phyloP scores from a whole-genome alignment of 2,329 filamentous ascomycete genomes.

The Neocatenulostroma microsporum region DNA sequence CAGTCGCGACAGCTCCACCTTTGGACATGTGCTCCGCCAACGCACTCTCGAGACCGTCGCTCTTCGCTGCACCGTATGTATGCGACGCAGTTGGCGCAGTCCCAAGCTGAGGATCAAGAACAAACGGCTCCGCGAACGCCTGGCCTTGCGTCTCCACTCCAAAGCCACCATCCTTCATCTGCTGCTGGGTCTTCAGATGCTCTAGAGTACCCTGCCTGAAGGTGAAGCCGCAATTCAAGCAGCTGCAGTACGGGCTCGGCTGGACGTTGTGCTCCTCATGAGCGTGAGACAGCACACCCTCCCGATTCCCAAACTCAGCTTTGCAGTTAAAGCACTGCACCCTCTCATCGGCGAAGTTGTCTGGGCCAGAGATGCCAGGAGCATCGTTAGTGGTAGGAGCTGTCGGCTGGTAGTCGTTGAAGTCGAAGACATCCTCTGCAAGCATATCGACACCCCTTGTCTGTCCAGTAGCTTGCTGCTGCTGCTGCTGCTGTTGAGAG shows the following conservation, averaged over 20 bases:
- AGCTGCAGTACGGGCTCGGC: conserved; percentile 2
- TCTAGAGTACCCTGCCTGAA: neutral
- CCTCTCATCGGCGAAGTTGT: neutral
- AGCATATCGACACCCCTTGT: too few relatives aligned
- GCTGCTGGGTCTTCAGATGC: neutral
- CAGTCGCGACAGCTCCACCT: too few relatives aligned
- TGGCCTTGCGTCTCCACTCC: too few relatives aligned
- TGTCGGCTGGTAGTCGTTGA: neutral
- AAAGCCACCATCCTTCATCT: neutral
- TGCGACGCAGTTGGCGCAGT: too few relatives aligned
- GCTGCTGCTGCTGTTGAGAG: neutral
- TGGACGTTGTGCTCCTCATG: conserved; percentile 5
- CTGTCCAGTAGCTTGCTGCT: neutral
- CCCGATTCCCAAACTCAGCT: neutral
- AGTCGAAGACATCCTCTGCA: too few relatives aligned
- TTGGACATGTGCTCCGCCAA: too few relatives aligned
- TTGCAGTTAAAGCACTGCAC: neutral
- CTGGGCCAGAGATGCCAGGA: neutral
- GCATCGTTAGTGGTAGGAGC: neutral
- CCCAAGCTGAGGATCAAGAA: too few relatives aligned
- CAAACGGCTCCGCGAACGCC: too few relatives aligned
- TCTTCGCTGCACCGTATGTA: too few relatives aligned
- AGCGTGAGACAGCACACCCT: conserved; percentile 4
- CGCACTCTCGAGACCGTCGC: too few relatives aligned
- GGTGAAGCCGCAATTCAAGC: conserved; percentile 4